Percentiles rank a stretch among this genome's conserved stretches.
These are phyloP conservation scores for Artemisia tridentata DNA, from an alignment of 129 eudicot genomes.

Conservation along the genomic window DNA sequence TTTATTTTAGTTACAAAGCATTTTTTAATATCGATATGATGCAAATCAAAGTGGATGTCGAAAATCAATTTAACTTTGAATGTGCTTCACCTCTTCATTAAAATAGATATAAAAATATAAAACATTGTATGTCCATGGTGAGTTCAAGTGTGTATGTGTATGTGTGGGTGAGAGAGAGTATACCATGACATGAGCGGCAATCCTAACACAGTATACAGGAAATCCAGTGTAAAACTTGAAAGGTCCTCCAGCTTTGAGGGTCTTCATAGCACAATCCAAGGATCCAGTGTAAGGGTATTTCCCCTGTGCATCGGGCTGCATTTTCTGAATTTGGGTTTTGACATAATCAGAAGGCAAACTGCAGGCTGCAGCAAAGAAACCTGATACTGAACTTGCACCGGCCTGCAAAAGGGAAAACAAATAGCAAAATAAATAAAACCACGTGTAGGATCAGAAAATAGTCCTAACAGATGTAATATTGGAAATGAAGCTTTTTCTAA, in stretches of 20 bases:
- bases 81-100: neutral
- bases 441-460: too few relatives aligned
- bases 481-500: too few relatives aligned
- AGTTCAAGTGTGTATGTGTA: neutral
- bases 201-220: conserved; percentile 86
- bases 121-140: neutral
- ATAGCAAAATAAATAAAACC: too few relatives aligned
- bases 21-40: too few relatives aligned
- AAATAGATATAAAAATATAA: neutral
- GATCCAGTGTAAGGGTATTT: conserved; percentile 82
- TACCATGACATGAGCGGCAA: conserved; percentile 99
- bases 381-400: conserved; percentile 91
- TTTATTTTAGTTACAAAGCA: too few relatives aligned
- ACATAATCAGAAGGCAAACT: conserved; percentile 93
- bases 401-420: too few relatives aligned
- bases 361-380: conserved; percentile 91
- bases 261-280: conserved; percentile 80
- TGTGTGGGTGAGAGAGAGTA: conserved; percentile 23
- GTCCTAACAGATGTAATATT: too few relatives aligned
- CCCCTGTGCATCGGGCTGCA: conserved; percentile 91
- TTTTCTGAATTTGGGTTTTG: conserved; percentile 87
- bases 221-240: conserved; percentile 84
- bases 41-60: too few relatives aligned
- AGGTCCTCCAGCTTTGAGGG: conserved; percentile 82
- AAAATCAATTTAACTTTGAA: neutral